These are phyloP conservation scores for Chalciporus chontae DNA, from an alignment of 768 basidiomycete species.

Conservation along the genomic window DNA sequence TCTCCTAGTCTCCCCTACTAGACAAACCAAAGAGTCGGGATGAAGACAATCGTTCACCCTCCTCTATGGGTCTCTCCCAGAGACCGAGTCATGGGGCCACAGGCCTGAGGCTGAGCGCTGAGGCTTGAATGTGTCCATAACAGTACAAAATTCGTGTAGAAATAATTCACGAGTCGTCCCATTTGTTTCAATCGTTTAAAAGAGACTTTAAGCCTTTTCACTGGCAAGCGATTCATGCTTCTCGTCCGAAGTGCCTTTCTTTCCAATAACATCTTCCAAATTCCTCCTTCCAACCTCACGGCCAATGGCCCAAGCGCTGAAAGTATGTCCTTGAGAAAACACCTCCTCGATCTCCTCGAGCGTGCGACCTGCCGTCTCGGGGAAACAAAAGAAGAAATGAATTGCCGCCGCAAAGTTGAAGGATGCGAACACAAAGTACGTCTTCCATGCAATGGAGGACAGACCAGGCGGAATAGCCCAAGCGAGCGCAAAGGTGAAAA, in stretches of 20 bases:
- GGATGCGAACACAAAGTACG: slow-evolving; percentile 73
- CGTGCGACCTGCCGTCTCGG: slow-evolving; percentile 68
- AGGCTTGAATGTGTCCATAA: too few species aligned
- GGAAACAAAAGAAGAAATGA: slow-evolving; percentile 77
- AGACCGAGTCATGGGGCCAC: too few species aligned
- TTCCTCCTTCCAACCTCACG: slow-evolving; percentile 61
- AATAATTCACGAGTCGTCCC: not conserved
- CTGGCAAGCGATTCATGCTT: slow-evolving; percentile 1
- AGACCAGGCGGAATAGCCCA: slow-evolving; percentile 75
- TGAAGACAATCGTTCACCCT: too few species aligned
- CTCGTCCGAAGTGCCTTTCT: slow-evolving; percentile 9
- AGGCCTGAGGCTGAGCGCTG: too few species aligned
- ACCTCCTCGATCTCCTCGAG: slow-evolving; percentile 81
- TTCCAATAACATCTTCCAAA: slow-evolving; percentile 47
- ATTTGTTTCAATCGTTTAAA: not conserved
- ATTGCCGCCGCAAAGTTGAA: slow-evolving; percentile 73
- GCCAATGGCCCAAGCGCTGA: slow-evolving; percentile 68
- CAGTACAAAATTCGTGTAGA: too few species aligned
- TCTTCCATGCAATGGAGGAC: slow-evolving; percentile 65
- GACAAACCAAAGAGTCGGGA: too few species aligned
- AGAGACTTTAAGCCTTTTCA: slow-evolving; percentile 4
- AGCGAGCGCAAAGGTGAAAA: slow-evolving; percentile 71
- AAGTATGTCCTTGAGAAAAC: slow-evolving; percentile 64
- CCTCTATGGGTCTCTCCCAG: too few species aligned
- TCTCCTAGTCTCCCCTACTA: too few species aligned